A percentile compares a stretch with the other conserved stretches of the same genome.
Conservation (phyloP, 139 green algal genomes). For the Desmodesmus armatus region DNA sequence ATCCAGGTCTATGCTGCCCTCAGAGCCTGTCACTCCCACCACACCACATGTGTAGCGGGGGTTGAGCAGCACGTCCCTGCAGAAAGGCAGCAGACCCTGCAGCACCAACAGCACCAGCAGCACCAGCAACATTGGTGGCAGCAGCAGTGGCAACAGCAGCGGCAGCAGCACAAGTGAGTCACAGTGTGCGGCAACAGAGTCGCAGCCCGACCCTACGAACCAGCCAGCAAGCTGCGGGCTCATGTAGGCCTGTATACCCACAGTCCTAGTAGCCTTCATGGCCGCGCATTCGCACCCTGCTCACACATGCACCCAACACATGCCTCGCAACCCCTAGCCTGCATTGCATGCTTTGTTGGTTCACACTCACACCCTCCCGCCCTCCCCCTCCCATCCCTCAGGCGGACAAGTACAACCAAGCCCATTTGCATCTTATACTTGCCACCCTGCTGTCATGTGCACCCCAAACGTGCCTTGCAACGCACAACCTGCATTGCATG, state of each 20-base stretch:
- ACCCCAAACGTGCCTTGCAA: not conserved
- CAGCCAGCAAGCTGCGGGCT: not conserved
- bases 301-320: not conserved
- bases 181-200: not conserved
- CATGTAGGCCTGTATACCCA: not conserved
- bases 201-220: not conserved
- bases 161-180: not conserved
- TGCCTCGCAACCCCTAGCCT: not conserved
- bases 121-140: not conserved
- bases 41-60: constrained; percentile 28
- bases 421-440: not conserved
- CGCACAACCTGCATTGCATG: not conserved
- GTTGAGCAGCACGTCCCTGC: constrained; percentile 35
- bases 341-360: not conserved
- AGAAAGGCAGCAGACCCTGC: constrained; percentile 32
- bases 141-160: not conserved
- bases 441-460: not conserved
- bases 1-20: constrained; percentile 26
- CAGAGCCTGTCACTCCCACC: constrained; percentile 10
- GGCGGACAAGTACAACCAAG: not conserved
- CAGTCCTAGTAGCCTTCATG: not conserved
- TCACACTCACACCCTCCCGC: not conserved
- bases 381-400: not conserved
- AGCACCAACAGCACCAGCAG: not conserved
- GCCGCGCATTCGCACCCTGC: not conserved